Evolutionary conservation across 1,139 yeast genomes (phyloP), one percentile per base, ranked within the genome.

Genomic region (Yamadazyma pseudoaaseri): DNA sequence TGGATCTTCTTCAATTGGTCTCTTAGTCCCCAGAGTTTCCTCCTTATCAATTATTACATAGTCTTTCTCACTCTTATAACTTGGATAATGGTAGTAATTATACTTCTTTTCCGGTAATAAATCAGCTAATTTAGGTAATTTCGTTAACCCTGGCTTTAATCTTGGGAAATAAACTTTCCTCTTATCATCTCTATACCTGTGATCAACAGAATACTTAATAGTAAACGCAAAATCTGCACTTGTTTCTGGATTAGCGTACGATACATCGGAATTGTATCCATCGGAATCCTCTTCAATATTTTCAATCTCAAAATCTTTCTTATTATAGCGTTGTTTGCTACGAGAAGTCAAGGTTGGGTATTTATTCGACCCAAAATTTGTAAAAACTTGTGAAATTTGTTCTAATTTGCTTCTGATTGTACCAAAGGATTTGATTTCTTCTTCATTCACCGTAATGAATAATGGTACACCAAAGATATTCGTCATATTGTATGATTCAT

Each of bases 401-500:
- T 79, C 79, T 25, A 86, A 48, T 48, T 83, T 83, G 13, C 57
- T 54, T 42, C 82, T 60, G 17, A 87, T 76, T 1, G 55, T 49
- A 2, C 81, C 81, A 51, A 75, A 79, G 30, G 69, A 60, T 15
- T 39, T 41, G 9, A 76, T 68, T 5, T 63, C 68, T 2, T 81
- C 81, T 9, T 63, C 65, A 4, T 71, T 58, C 16, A 86, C 52
- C 0, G 79, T 71, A 25, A 87, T 65, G 49, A 87, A 82, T 47
- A 86, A 76, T 2, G 97, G 97, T 3, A 82, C 57, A 2, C 89
- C 94, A 60, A 86, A 84, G 3, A 60, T 46, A 36, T 60, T 62
- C 3, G 51, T 53, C 17, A 65, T 44, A 16, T 61, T 58, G 43
- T 69, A 68, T 2, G 71, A 62, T 36, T 42, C 58, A 49, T 49